Base-by-base conservation (phyloP, 139 green algal species). In the Desmodesmus armatus region DNA sequence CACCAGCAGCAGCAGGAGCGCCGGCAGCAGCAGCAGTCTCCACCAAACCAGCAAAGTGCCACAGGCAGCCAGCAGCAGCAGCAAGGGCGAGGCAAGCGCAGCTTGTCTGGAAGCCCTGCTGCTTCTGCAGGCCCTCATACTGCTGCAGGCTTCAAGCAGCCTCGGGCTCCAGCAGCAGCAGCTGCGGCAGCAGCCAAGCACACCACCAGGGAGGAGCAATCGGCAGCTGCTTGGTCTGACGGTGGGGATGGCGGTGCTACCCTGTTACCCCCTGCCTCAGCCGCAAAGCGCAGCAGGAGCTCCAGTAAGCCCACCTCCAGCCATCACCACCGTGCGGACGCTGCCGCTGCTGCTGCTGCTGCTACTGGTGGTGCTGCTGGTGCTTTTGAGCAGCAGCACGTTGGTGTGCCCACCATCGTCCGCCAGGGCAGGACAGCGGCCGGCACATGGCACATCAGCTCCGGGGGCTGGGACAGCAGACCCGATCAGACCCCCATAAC, bases 401-500 rank as follows among this genome's bases (percentile, higher is more conserved):
- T n/a, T n/a, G n/a, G n/a, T n/a, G n/a, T 80, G 0, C 73, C 73
- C 13, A 67, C 44, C 41, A 80, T 80, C 35, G 47, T 80, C 49
- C 66, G 73, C 31, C 44, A 63, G 5, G 47, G 73, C 9, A 63
- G 44, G 4, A 80, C 47, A 15, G 53, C 35, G 31, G 37, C 23
- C 15, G 73, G 73, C 31, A 80, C 73, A 4, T 80, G 73, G 73
- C 73, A 80, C 55, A 6, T 31, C 73, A 80, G 73, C 73, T 49
- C 31, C 25, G 73, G 73, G 23, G 31, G 73, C 73, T 80, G 73
- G 73, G 49, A 67, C 41, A 67, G 31, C 73, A 33, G 73, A 49
- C 9, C 33, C 21, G 47, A 69, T 47, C 73, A 80, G 49, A 80
- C 73, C 27, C 73, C 47, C 2, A 4, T 67, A 2, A 67, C 47